These are phyloP conservation scores for Urtica urens DNA, from an alignment of 306 rosid genomes.

Conservation along the genomic window DNA sequence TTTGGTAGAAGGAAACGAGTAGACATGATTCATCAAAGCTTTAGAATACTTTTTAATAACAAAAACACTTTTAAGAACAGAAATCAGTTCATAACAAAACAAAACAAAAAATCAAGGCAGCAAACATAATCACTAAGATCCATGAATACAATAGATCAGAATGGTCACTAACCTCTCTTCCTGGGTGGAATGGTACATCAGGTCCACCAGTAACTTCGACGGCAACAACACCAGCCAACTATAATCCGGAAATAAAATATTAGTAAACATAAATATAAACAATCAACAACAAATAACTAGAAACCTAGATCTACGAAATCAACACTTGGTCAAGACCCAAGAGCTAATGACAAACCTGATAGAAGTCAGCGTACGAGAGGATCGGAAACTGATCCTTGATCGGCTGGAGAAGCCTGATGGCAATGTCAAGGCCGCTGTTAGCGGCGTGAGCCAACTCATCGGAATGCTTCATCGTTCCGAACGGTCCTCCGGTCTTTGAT, in stretches of 20 bases:
- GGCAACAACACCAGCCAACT: constrained; percentile 91
- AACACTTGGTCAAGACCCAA: neutral
- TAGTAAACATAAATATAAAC: neutral
- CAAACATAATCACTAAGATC: neutral
- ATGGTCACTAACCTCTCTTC: constrained; percentile 68
- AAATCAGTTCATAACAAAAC: too few species aligned
- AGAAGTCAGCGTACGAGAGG: constrained; percentile 68
- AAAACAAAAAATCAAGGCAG: neutral
- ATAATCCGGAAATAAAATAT: neutral
- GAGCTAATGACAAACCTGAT: constrained; percentile 38
- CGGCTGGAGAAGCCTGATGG: constrained; percentile 86
- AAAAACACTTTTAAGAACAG: too few species aligned
- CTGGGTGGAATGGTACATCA: constrained; percentile 89
- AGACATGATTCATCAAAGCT: too few species aligned
- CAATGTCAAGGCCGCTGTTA: constrained; percentile 82
- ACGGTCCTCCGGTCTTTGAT: constrained; percentile 82
- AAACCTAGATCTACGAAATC: neutral
- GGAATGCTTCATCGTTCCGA: constrained; percentile 61
- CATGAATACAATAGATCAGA: neutral
- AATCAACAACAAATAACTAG: neutral
- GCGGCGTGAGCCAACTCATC: constrained; percentile 69
- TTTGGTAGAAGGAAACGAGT: too few species aligned
- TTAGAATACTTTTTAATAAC: too few species aligned
- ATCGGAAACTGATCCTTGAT: constrained; percentile 67
- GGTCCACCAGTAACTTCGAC: constrained; percentile 97